Evolutionary conservation across 2,329 filamentous ascomycete species (phyloP).

Genomic region (Alternaria arbusti): DNA sequence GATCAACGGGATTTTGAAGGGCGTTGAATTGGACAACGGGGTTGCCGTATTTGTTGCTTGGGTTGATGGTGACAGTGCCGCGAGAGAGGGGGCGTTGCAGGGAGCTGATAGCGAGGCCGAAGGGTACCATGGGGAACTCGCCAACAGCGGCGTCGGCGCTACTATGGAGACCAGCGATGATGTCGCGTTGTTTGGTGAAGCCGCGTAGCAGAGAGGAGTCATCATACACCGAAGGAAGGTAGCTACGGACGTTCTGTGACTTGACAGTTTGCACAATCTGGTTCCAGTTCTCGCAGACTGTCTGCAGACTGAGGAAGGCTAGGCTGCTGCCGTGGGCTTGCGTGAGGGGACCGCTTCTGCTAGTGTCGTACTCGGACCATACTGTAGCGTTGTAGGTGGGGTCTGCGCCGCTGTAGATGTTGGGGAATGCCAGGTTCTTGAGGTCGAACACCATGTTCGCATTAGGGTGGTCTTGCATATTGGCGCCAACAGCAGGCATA

Average conservation of each 20-base stretch:
- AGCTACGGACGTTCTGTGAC: conserved; percentile 21
- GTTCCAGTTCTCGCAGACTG: conserved; percentile 22
- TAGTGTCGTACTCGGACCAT: conserved; percentile 33
- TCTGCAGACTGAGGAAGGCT: conserved; percentile 27
- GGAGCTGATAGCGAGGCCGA: conserved; percentile 27
- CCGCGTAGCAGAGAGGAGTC: conserved; percentile 26
- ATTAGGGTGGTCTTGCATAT: conserved; percentile 43
- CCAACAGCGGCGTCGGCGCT: conserved; percentile 37
- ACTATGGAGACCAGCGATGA: conserved; percentile 28
- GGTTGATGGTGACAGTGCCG: conserved; percentile 48
- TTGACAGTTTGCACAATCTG: conserved; percentile 26
- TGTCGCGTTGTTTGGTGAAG: conserved; percentile 31
- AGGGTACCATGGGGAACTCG: conserved; percentile 39
- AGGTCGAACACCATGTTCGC: conserved; percentile 28
- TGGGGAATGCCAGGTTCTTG: conserved; percentile 28
- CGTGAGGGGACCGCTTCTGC: conserved; percentile 37
- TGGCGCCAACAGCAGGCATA: conserved; percentile 39
- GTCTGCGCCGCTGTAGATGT: conserved; percentile 27
- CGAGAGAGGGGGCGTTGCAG: conserved; percentile 38
- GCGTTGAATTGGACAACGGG: conserved; percentile 46
- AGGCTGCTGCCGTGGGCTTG: conserved; percentile 32
- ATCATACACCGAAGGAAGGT: conserved; percentile 26
- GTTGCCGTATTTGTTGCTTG: conserved; percentile 36
- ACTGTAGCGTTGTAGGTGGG: conserved; percentile 33
- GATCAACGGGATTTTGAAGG: conserved; percentile 46